These are phyloP conservation scores for Sporothrix euskadiensis DNA, from an alignment of 2,329 filamentous ascomycete genomes.

Conservation along the genomic window DNA sequence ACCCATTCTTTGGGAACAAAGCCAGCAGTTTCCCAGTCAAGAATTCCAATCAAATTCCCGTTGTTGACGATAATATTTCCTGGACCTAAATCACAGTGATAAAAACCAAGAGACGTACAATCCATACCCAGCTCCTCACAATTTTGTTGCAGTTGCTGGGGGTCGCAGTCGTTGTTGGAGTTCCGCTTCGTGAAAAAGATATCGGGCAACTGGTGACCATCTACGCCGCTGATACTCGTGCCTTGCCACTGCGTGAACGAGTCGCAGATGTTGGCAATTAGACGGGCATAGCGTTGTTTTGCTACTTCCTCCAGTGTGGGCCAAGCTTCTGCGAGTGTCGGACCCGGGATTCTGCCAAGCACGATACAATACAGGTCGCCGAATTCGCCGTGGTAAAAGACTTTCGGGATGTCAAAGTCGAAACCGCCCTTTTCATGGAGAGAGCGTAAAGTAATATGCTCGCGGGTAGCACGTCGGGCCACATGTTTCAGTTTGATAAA, in stretches of 20 bases:
- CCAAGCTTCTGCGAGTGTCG: conserved; percentile 10
- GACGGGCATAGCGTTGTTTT: neutral
- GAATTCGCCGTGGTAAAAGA: conserved; percentile 1
- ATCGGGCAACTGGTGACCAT: conserved; percentile 11
- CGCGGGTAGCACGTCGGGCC: neutral
- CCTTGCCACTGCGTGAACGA: neutral
- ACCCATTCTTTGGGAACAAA: conserved; percentile 14
- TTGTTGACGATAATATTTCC: neutral
- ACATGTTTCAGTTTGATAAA: neutral
- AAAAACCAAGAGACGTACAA: neutral
- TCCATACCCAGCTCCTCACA: conserved; percentile 1
- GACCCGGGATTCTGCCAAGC: conserved; percentile 10
- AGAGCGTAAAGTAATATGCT: neutral
- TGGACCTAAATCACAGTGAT: conserved; percentile 4
- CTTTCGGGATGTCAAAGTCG: neutral
- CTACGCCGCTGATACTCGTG: conserved; percentile 6
- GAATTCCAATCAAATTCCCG: neutral
- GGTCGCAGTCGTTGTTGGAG: neutral
- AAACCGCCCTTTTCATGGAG: neutral
- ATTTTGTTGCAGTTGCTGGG: neutral
- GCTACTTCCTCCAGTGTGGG: neutral
- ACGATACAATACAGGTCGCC: neutral
- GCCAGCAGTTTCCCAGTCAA: conserved; percentile 12
- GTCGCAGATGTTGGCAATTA: conserved; percentile 8
- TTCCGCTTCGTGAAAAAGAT: neutral